Evolutionary conservation across 345 rosid species (phyloP).

Genomic region (Eucalyptus curtisii): DNA sequence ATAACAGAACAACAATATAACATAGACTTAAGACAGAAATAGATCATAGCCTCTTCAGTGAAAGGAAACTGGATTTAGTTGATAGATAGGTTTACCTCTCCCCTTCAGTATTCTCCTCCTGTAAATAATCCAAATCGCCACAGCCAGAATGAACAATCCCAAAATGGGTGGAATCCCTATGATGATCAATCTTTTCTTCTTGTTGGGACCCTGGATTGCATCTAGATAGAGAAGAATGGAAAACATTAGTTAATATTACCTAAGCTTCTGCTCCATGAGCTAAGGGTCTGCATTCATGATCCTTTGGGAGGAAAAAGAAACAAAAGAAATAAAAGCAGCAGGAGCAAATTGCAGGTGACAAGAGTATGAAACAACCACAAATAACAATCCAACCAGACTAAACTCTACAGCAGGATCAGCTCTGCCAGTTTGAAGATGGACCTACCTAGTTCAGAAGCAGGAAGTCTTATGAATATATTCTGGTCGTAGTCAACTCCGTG

Average conservation of each 20-base stretch:
- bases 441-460: background rate
- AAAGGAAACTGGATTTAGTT: background rate
- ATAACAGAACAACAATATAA: background rate
- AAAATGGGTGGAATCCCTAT: background rate
- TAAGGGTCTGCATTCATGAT: background rate
- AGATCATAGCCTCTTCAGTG: conserved; percentile 12
- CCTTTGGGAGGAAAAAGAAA: background rate
- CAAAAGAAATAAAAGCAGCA: background rate
- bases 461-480: background rate
- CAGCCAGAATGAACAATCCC: background rate
- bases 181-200: background rate
- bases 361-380: background rate
- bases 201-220: background rate
- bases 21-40: background rate
- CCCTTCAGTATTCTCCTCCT: background rate
- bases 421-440: background rate
- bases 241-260: background rate
- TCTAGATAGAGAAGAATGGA: background rate
- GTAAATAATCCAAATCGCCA: background rate
- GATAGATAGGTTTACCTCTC: background rate
- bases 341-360: background rate
- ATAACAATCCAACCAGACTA: background rate
- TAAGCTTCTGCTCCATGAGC: background rate
- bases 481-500: background rate
- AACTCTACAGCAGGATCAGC: background rate